These are phyloP conservation scores for Waltiozyma sp. DNA, from an alignment of 1,139 yeast species.

Conservation along the genomic window DNA sequence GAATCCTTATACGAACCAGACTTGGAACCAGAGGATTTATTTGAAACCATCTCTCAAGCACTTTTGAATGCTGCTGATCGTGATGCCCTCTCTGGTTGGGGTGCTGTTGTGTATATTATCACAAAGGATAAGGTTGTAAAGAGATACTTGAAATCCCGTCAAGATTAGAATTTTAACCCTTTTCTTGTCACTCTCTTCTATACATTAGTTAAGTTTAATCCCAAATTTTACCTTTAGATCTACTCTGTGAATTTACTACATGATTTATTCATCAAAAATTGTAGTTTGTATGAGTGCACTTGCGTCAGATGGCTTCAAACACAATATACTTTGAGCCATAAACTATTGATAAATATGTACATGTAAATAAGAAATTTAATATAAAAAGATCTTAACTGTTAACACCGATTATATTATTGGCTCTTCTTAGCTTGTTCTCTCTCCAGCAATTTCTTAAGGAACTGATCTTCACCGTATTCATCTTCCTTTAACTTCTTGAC, in stretches of 20 bases:
- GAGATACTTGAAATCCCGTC: slow-evolving; percentile 85
- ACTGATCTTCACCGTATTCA: slow-evolving; percentile 66
- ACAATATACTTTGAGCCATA: no score
- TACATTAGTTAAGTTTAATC: not conserved
- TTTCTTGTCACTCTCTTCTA: not conserved
- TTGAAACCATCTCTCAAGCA: slow-evolving; percentile 93
- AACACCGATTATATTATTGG: not conserved
- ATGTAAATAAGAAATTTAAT: not conserved
- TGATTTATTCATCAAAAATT: no score
- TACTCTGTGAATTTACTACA: no score
- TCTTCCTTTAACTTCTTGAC: slow-evolving; percentile 64
- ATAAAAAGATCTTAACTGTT: not conserved
- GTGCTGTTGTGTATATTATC: slow-evolving; percentile 87
- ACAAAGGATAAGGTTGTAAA: slow-evolving; percentile 87
- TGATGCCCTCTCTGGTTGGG: slow-evolving; percentile 98
- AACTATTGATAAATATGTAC: no score
- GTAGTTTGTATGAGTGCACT: no score
- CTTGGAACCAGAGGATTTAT: slow-evolving; percentile 88
- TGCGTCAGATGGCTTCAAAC: no score
- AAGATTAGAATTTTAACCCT: slow-evolving; percentile 40
- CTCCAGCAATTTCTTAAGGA: slow-evolving; percentile 57
- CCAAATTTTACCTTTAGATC: no score
- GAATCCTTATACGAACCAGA: slow-evolving; percentile 93
- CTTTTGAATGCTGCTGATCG: slow-evolving; percentile 91
- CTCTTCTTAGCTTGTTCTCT: slow-evolving; percentile 20